Percentiles rank a stretch among this genome's conserved stretches.
These are phyloP conservation scores for Hortiboletus campestris DNA, from an alignment of 768 basidiomycete genomes.

Conservation along the genomic window DNA sequence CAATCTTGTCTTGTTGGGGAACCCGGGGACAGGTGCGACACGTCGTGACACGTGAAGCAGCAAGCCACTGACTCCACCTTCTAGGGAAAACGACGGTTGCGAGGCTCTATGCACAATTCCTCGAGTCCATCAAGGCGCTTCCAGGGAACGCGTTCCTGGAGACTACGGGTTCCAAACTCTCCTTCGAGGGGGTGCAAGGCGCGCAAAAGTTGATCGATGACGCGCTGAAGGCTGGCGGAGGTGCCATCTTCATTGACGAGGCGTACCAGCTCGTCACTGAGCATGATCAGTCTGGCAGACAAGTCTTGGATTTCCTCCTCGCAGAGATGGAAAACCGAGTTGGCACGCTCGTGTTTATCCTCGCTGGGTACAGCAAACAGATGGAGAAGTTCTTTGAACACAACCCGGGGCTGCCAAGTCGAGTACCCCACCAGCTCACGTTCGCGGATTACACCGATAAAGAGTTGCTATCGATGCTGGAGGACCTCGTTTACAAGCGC, in stretches of 20 bases:
- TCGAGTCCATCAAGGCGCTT: conserved; percentile 53
- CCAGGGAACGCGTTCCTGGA: conserved; percentile 57
- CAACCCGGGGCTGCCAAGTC: conserved; percentile 67
- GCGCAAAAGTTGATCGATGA: conserved; percentile 52
- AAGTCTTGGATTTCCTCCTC: conserved; percentile 68
- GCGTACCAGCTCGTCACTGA: conserved; percentile 64
- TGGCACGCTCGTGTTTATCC: conserved; percentile 64
- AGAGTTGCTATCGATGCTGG: conserved; percentile 56
- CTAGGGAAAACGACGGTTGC: conserved; percentile 72
- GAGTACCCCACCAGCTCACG: conserved; percentile 58
- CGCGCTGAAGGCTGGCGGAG: conserved; percentile 55
- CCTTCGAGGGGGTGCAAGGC: conserved; percentile 55
- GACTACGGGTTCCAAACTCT: conserved; percentile 60
- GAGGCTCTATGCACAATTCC: conserved; percentile 60
- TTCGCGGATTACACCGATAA: conserved; percentile 63
- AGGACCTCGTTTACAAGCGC: conserved; percentile 43
- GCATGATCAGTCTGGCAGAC: conserved; percentile 48
- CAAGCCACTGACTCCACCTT: neutral
- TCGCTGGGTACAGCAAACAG: conserved; percentile 69
- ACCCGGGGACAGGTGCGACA: conserved; percentile 67
- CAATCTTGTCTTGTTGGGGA: conserved; percentile 63
- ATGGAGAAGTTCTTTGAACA: conserved; percentile 81
- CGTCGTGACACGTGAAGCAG: neutral
- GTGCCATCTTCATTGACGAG: conserved; percentile 70
- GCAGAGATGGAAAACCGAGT: conserved; percentile 75